A percentile compares a stretch with the other conserved stretches of the same genome.
Conservation (phyloP, 345 rosid genomes). For the Salix koriyanagi region DNA sequence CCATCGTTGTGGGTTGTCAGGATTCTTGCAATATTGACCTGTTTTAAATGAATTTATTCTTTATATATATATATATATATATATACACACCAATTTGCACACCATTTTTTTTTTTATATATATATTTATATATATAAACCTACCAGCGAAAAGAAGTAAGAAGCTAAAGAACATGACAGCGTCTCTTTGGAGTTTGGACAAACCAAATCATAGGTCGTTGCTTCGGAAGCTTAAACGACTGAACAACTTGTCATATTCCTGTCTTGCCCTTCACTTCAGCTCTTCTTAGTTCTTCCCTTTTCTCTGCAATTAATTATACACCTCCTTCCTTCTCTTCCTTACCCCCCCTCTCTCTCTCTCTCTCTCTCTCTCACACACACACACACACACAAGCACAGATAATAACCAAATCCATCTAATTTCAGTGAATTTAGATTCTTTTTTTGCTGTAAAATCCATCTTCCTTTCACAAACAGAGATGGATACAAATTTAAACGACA, state of each 20-base stretch:
- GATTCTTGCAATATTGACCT: too few species aligned
- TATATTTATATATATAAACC: too few species aligned
- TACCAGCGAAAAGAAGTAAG: too few species aligned
- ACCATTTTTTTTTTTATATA: too few species aligned
- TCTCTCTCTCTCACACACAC: too few species aligned
- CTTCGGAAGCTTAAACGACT: neutral
- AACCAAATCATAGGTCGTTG: neutral
- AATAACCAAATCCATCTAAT: neutral
- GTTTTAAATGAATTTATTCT: too few species aligned
- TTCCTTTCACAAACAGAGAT: slow-evolving; percentile 27
- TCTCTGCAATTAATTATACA: neutral
- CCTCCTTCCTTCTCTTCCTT: neutral
- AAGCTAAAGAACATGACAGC: too few species aligned
- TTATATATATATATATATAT: too few species aligned
- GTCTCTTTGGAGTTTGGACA: neutral
- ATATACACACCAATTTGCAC: too few species aligned
- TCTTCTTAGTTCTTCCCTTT: neutral
- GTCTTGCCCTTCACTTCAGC: neutral
- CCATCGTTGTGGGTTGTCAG: too few species aligned
- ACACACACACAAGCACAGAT: too few species aligned
- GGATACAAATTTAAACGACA: slow-evolving; percentile 47
- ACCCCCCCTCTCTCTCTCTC: too few species aligned
- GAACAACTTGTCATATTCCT: neutral
- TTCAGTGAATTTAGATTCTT: neutral
- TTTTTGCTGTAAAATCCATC: neutral